phyloP scores from a whole-genome alignment of 164 flowering plant species.

The Vitis rupestris region DNA sequence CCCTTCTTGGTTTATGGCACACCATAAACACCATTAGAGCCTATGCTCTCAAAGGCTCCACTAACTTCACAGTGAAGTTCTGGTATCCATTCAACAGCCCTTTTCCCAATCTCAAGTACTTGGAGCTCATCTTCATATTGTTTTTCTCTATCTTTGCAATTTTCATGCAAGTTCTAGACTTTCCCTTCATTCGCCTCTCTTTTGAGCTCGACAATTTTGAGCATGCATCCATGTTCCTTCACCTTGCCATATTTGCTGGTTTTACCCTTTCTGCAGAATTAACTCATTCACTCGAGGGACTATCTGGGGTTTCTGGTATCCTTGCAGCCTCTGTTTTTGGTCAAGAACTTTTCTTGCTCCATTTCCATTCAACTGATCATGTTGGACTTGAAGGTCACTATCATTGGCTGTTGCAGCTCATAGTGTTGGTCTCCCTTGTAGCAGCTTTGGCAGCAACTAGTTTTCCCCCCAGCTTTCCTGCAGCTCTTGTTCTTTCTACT shows the following conservation, averaged over 20 bases:
- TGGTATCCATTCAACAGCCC: slow-evolving; percentile 52
- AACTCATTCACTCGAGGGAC: slow-evolving; percentile 26
- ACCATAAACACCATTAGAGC: slow-evolving; percentile 44
- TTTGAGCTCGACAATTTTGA: slow-evolving; percentile 54
- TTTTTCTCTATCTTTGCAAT: slow-evolving; percentile 54
- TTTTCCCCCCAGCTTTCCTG: slow-evolving; percentile 40
- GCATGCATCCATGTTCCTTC: slow-evolving; percentile 79
- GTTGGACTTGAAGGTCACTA: slow-evolving; percentile 82
- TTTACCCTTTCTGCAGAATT: slow-evolving; percentile 51
- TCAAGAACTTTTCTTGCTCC: slow-evolving; percentile 68
- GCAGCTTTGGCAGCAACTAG: slow-evolving; percentile 36
- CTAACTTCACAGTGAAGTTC: slow-evolving; percentile 40
- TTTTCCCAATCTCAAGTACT: slow-evolving; percentile 32
- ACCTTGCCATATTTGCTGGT: slow-evolving; percentile 63
- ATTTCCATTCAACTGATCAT: slow-evolving; percentile 79
- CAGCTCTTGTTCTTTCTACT: slow-evolving; percentile 58
- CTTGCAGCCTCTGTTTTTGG: slow-evolving; percentile 67
- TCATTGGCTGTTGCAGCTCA: slow-evolving; percentile 77
- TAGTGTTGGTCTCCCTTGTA: slow-evolving; percentile 53
- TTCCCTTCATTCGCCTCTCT: slow-evolving; percentile 39
- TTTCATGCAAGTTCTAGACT: slow-evolving; percentile 48
- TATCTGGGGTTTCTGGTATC: slow-evolving; percentile 46
- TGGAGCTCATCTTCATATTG: slow-evolving; percentile 56
- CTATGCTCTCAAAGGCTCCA: slow-evolving; percentile 39
- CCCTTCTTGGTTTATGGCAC: slow-evolving; percentile 77